Base-by-base conservation (phyloP, 305 asterid species). In the Petunia hybrid region DNA sequence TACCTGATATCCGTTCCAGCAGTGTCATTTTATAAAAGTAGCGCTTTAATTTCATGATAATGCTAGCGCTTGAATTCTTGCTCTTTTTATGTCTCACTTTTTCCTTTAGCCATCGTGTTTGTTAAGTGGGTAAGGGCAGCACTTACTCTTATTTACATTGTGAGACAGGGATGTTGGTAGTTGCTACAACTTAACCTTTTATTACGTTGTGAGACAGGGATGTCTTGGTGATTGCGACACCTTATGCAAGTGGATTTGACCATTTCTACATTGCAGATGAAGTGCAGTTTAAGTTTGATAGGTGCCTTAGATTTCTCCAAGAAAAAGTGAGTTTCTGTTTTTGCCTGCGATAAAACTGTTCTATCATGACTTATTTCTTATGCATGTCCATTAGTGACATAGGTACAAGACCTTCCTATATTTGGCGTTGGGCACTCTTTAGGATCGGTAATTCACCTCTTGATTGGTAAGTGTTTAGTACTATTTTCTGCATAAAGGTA, bases 231-330 rank as follows among this genome's bases (percentile, higher is more conserved):
- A 91, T 95, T 82, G 99, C 98, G 77, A 95, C 97, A 36, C 99
- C 99, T 80, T 95, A 90, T 87, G 95, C 99, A 80, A 94, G 99
- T 85, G 97, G 99, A 77, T 94, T 95, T 86, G 98, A 95, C 83
- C 94, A 95, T 92, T 94, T 94, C 89, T 90, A 88, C 83, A 95
- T 95, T 82, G 98, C 99, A 64, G 98, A 94, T 86, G 99, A 95
- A 89, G 97, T 86, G 84, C 98, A 95, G 85, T 92, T 95, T 78
- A 95, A 92, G 87, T 94, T 85, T 73, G 99, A 95, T 85, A 88
- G 98, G 85, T 92, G 97, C 83, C 91, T 94, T 78, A 90, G 99
- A 38, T 79, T 51, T 85, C 95, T 95, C 81, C 92, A 82, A 74
- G 99, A 92, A 82, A 81, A 86, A 43, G 97, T 94, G 89, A 89